Evolutionary conservation across 2,329 filamentous ascomycete genomes (phyloP).

Genomic region (Ambrosiella xylebori): DNA sequence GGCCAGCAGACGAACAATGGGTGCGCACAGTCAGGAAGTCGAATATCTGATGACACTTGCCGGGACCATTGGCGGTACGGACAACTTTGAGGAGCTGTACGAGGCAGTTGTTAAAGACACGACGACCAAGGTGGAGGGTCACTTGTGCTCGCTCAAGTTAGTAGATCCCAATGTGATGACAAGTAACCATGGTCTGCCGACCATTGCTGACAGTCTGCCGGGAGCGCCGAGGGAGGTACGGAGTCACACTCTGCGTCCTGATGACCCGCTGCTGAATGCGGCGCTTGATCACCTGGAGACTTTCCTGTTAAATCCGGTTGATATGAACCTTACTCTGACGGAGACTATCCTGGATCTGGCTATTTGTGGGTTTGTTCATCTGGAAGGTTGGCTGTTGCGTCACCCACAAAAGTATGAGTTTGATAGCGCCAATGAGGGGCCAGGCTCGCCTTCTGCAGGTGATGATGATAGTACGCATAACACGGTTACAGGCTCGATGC

Average conservation of each 20-base stretch:
- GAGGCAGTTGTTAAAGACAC: conserved; percentile 55
- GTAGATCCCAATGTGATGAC: conserved; percentile 42
- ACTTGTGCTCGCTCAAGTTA: conserved; percentile 54
- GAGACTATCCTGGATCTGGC: conserved; percentile 68
- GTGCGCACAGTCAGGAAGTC: conserved; percentile 58
- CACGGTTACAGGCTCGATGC: conserved; percentile 18
- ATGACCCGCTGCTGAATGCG: conserved; percentile 47
- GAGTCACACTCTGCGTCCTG: conserved; percentile 42
- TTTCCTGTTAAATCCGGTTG: conserved; percentile 81
- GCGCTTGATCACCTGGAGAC: conserved; percentile 53
- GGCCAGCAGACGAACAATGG: conserved; percentile 46
- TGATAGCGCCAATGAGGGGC: conserved; percentile 25
- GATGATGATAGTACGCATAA: conserved; percentile 18
- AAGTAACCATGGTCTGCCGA: conserved; percentile 39
- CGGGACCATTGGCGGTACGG: conserved; percentile 47
- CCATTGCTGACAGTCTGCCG: conserved; percentile 37
- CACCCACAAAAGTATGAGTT: conserved; percentile 49
- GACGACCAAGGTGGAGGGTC: conserved; percentile 49
- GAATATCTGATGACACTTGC: conserved; percentile 54
- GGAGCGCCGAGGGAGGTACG: conserved; percentile 43
- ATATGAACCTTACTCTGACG: conserved; percentile 78
- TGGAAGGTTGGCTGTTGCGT: conserved; percentile 82
- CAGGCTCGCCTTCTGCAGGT: conserved; percentile 20
- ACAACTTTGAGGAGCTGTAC: conserved; percentile 57
- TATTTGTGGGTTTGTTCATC: conserved; percentile 64